phyloP scores from a whole-genome alignment of 352 stramenopile genomes.

The Pythium biforme region DNA sequence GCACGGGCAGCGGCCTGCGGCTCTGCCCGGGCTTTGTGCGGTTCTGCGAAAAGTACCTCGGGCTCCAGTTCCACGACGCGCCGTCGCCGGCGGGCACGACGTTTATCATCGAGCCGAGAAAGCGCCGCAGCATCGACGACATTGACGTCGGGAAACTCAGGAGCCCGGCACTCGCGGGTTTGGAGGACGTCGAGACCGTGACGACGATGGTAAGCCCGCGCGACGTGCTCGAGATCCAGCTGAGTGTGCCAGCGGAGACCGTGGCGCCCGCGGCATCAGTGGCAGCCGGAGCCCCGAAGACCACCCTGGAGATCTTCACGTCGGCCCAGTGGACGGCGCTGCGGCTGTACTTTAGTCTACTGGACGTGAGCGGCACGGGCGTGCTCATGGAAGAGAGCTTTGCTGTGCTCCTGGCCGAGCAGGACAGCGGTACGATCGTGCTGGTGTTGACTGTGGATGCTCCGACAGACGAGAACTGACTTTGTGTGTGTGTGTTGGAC shows the following conservation, averaged over 20 bases:
- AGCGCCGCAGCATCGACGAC: constrained; percentile 27
- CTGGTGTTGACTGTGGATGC: background rate
- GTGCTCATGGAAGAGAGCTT: constrained; percentile 82
- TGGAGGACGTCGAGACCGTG: background rate
- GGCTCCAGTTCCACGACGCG: constrained; percentile 22
- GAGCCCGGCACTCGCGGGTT: background rate
- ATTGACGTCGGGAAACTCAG: constrained; percentile 17
- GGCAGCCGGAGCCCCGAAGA: background rate
- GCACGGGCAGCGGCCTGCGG: constrained; percentile 38
- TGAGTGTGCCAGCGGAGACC: background rate
- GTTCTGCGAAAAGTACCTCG: constrained; percentile 68
- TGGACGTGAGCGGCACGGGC: constrained; percentile 66
- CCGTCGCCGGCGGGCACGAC: background rate
- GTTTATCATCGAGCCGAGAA: constrained; percentile 19
- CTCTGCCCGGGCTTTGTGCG: constrained; percentile 69
- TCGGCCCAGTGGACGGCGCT: constrained; percentile 71
- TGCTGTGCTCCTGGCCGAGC: constrained; percentile 72
- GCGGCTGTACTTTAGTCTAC: constrained; percentile 68
- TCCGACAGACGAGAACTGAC: background rate
- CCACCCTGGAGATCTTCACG: constrained; percentile 61
- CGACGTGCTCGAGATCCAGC: background rate
- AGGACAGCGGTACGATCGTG: constrained; percentile 63
- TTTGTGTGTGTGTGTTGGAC: background rate
- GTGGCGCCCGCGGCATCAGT: too few relatives aligned
- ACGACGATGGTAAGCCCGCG: background rate